Evolutionary conservation across 1,284 basidiomycete species (phyloP).

Genomic region (Heterobasidion irregulare): DNA sequence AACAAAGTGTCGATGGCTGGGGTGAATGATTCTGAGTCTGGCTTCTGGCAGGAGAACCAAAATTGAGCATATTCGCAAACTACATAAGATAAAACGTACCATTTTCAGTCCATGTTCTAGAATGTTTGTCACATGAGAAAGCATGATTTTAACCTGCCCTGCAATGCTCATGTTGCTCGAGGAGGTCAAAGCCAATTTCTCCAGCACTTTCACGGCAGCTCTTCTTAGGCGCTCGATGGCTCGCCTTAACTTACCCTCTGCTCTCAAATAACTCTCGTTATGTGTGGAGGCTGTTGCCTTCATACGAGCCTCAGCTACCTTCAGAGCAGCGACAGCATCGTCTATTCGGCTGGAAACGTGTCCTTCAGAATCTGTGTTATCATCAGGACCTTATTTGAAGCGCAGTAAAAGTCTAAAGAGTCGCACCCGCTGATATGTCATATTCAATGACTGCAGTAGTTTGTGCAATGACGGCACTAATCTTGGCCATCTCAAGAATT

Average conservation of each 20-base stretch:
- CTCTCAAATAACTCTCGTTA: constrained; percentile 24
- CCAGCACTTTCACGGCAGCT: constrained; percentile 31
- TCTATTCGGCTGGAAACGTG: constrained; percentile 1
- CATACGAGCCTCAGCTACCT: not conserved
- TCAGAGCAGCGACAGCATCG: constrained; percentile 10
- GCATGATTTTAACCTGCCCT: constrained; percentile 10
- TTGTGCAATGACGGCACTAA: constrained; percentile 11
- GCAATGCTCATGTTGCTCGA: constrained; percentile 1
- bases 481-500: constrained; percentile 5
- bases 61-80: not conserved
- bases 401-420: not conserved
- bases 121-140: constrained; percentile 24
- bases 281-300: constrained; percentile 11
- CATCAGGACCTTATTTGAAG: not conserved
- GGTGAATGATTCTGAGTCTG: constrained; percentile 30
- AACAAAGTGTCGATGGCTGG: constrained; percentile 55
- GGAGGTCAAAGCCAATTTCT: constrained; percentile 1
- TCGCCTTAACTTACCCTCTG: constrained; percentile 45
- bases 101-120: constrained; percentile 18
- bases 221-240: constrained; percentile 54
- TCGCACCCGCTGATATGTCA: not conserved
- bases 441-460: constrained; percentile 5
- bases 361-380: constrained; percentile 4
- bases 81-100: constrained; percentile 15
- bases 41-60: constrained; percentile 16